These are phyloP conservation scores for Cryptosporidium ubiquitum DNA, from an alignment of 169 alveolate species.

Conservation along the genomic window DNA sequence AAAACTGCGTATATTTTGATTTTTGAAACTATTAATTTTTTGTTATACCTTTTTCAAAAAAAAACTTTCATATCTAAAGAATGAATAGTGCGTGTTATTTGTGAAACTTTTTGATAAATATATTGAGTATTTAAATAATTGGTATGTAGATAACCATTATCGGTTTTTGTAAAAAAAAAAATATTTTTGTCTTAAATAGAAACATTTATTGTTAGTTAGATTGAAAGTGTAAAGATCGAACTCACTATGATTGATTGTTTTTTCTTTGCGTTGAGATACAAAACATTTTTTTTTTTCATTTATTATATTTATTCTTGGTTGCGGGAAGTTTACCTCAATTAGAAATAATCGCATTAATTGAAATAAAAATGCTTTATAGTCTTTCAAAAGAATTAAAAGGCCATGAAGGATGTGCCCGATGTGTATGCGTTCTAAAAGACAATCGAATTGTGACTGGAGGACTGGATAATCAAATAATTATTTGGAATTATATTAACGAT, in stretches of 20 bases:
- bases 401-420: constrained; percentile 42
- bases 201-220: too few species aligned
- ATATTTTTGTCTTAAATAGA: too few species aligned
- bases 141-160: neutral
- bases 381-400: constrained; percentile 59
- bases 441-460: constrained; percentile 64
- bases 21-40: too few species aligned
- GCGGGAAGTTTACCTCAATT: neutral
- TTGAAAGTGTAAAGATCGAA: too few species aligned
- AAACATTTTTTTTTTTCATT: neutral
- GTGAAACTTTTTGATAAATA: neutral
- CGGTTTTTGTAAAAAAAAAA: too few species aligned
- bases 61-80: neutral
- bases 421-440: constrained; percentile 46
- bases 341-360: neutral
- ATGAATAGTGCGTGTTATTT: neutral
- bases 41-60: too few species aligned
- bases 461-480: constrained; percentile 28
- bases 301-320: neutral
- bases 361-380: constrained; percentile 10
- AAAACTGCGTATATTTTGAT: neutral
- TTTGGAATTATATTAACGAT: constrained; percentile 11
- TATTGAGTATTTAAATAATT: neutral
- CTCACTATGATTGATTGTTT: neutral
- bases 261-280: neutral